Conservation (phyloP, 345 rosid genomes). For the Gossypium anomalum region DNA sequence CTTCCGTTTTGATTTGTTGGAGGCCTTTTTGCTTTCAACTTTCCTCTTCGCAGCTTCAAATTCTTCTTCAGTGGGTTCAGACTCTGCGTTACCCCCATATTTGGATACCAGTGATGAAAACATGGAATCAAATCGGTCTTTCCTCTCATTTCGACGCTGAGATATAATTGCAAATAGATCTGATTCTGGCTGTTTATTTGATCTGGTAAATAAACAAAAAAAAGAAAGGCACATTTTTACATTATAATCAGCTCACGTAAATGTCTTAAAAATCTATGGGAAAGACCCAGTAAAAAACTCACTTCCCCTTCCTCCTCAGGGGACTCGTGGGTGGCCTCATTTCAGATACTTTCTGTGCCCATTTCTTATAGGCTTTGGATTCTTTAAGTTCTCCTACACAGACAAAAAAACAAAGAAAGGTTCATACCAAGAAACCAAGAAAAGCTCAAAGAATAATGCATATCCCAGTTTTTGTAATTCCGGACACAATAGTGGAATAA, state of each 20-base stretch:
- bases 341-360: constrained; percentile 67
- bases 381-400: constrained; percentile 59
- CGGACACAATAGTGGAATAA: background rate
- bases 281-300: constrained; percentile 20
- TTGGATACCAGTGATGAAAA: constrained; percentile 68
- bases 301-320: constrained; percentile 45
- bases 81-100: constrained; percentile 55
- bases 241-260: background rate
- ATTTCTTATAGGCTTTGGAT: constrained; percentile 73
- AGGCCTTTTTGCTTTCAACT: constrained; percentile 45
- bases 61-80: constrained; percentile 85
- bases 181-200: constrained; percentile 44
- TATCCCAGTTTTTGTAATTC: background rate
- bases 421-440: background rate
- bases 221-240: background rate
- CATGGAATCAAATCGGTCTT: constrained; percentile 74
- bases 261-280: background rate
- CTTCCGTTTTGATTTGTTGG: constrained; percentile 15
- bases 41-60: constrained; percentile 82
- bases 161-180: constrained; percentile 61
- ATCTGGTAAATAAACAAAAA: constrained; percentile 28
- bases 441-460: background rate
- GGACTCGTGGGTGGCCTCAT: constrained; percentile 69
- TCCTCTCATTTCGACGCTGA: constrained; percentile 61
- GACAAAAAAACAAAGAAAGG: background rate